Evolutionary conservation across 495 filamentous ascomycete species (phyloP).

Genomic region (Hypoxylon cercidicola): DNA sequence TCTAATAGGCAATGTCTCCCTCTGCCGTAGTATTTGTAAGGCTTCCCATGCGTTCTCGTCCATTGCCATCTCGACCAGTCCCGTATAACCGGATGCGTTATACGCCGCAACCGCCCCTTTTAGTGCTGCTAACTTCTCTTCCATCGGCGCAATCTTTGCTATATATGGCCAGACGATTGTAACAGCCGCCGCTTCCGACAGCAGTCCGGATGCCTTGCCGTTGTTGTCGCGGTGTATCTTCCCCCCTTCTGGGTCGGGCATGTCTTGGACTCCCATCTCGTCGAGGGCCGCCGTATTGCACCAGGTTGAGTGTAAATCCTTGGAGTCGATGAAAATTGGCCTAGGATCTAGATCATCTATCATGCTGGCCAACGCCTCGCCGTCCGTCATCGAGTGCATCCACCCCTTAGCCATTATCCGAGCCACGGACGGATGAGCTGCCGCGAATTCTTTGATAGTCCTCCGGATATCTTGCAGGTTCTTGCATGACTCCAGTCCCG

Average conservation of each 20-base stretch:
- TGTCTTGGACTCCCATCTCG: conserved; percentile 60
- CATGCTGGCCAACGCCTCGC: conserved; percentile 61
- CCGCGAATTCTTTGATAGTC: conserved; percentile 61
- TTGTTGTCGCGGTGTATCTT: conserved; percentile 63
- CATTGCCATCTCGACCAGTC: conserved; percentile 77
- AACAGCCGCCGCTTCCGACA: conserved; percentile 67
- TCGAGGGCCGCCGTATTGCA: conserved; percentile 65
- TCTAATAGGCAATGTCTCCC: conserved; percentile 59
- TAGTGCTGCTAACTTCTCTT: conserved; percentile 64
- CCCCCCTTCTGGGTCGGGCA: conserved; percentile 65
- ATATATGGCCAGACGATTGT: conserved; percentile 68
- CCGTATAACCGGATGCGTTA: conserved; percentile 67
- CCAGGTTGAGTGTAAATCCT: conserved; percentile 73
- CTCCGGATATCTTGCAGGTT: conserved; percentile 64
- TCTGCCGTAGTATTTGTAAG: conserved; percentile 57
- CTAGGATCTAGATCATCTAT: conserved; percentile 67
- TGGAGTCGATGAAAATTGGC: conserved; percentile 69
- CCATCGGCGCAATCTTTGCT: conserved; percentile 60
- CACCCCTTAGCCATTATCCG: conserved; percentile 68
- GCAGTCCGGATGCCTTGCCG: conserved; percentile 64
- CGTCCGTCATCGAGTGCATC: conserved; percentile 68
- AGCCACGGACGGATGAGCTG: conserved; percentile 57
- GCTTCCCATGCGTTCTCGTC: conserved; percentile 69
- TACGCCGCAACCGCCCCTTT: conserved; percentile 62
- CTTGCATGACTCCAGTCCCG: conserved; percentile 64